Conservation (phyloP, 768 basidiomycete species). For the Omphalotus guepiniiformis region DNA sequence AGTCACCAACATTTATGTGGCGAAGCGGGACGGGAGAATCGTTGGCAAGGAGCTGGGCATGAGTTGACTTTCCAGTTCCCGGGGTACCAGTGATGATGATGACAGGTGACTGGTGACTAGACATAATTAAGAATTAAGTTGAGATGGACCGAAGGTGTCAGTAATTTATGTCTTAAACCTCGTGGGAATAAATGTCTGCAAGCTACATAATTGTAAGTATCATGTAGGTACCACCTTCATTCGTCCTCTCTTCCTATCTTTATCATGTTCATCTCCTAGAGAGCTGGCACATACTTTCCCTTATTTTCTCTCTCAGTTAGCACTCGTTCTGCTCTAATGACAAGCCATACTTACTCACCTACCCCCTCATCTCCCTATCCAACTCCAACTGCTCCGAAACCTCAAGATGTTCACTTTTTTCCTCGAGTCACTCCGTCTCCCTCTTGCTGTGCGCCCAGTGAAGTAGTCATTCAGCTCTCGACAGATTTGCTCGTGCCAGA, state of each 20-base stretch:
- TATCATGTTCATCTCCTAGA: too few species aligned
- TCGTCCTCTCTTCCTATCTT: too few species aligned
- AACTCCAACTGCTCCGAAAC: constrained; percentile 14
- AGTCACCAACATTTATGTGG: constrained; percentile 89
- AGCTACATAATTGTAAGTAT: too few species aligned
- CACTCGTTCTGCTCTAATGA: too few species aligned
- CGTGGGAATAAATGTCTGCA: too few species aligned
- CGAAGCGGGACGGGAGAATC: constrained; percentile 65
- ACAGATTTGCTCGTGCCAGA: constrained; percentile 47
- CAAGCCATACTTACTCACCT: too few species aligned
- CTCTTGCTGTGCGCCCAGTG: constrained; percentile 31
- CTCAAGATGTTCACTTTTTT: constrained; percentile 15
- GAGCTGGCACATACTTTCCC: too few species aligned
- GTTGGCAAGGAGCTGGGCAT: constrained; percentile 76
- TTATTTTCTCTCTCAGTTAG: too few species aligned
- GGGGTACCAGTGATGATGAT: constrained; percentile 90
- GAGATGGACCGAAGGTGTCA: background rate
- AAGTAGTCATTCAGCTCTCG: constrained; percentile 45
- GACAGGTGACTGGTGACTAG: constrained; percentile 38
- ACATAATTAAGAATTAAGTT: constrained; percentile 3
- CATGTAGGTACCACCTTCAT: too few species aligned
- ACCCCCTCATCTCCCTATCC: too few species aligned
- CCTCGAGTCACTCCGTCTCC: constrained; percentile 31
- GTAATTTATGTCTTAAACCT: too few species aligned
- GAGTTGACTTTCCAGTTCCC: constrained; percentile 95